Conservation (phyloP, 306 rosid species). For the Sechiopsis laciniata region DNA sequence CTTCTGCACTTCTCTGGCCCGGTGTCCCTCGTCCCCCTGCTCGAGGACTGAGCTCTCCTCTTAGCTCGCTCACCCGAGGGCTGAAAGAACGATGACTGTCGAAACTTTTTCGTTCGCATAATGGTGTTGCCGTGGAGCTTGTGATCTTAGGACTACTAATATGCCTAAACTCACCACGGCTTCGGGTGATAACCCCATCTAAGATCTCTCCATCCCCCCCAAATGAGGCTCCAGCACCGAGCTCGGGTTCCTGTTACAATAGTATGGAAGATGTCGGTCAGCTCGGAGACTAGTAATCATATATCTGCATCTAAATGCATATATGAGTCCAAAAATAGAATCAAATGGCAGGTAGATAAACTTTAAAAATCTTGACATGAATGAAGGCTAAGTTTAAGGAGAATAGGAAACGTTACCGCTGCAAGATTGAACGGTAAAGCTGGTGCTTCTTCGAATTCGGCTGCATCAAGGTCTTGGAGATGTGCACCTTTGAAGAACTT, state of each 20-base stretch:
- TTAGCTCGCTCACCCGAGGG: constrained; percentile 54
- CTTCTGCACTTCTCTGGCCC: constrained; percentile 54
- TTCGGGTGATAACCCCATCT: constrained; percentile 81
- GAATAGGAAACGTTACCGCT: constrained; percentile 34
- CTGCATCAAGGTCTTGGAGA: constrained; percentile 97
- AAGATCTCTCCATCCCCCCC: constrained; percentile 69
- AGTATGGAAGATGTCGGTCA: constrained; percentile 8
- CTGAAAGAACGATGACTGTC: constrained; percentile 53
- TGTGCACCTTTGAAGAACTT: constrained; percentile 85
- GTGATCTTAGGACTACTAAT: constrained; percentile 68
- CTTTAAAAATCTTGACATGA: too few relatives aligned
- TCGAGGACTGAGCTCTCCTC: constrained; percentile 61
- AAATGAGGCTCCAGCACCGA: constrained; percentile 53
- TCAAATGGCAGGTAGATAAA: too few relatives aligned
- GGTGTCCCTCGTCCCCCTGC: constrained; percentile 45
- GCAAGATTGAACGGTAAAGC: constrained; percentile 73
- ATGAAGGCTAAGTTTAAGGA: neutral
- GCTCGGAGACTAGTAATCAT: neutral
- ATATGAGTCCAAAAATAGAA: neutral
- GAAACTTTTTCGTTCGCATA: constrained; percentile 33
- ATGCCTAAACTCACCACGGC: constrained; percentile 90
- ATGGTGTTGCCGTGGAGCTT: constrained; percentile 74
- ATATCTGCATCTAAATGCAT: neutral
- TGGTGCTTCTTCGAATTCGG: constrained; percentile 82
- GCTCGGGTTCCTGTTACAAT: constrained; percentile 59